Evolutionary conservation across 169 alveolate species (phyloP).

Genomic region (Cryptosporidium sp.): DNA sequence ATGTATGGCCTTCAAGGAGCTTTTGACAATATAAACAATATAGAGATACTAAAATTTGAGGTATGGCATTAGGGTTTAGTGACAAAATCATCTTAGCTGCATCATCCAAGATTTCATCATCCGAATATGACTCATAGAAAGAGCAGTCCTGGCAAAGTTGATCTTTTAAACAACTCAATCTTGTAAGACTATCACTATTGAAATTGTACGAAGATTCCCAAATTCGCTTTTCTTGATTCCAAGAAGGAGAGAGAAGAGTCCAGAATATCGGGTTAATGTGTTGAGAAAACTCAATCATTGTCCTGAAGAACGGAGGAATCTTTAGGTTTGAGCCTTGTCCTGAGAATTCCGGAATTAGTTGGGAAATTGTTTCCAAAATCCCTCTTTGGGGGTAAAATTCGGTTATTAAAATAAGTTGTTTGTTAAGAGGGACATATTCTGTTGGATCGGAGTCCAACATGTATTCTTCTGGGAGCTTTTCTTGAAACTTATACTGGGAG

Average conservation of each 20-base stretch:
- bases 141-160: conserved; percentile 16
- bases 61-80: conserved; percentile 29
- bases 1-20: conserved; percentile 11
- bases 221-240: conserved; percentile 18
- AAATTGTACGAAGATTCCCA: conserved; percentile 18
- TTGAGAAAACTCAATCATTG: conserved; percentile 35
- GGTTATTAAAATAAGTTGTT: background rate
- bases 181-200: background rate
- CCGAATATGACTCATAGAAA: background rate
- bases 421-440: conserved; percentile 9
- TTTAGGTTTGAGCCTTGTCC: background rate
- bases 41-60: conserved; percentile 16
- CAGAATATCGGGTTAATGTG: conserved; percentile 2
- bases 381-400: conserved; percentile 48
- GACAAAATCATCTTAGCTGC: conserved; percentile 1
- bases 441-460: background rate
- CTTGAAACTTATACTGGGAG: conserved; percentile 40
- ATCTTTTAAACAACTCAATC: background rate
- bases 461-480: conserved; percentile 24
- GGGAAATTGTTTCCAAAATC: conserved; percentile 29
- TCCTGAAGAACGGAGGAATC: conserved; percentile 38
- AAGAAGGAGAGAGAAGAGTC: conserved; percentile 9
- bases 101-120: background rate
- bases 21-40: conserved; percentile 41
- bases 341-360: conserved; percentile 29